Conservation (phyloP, 495 filamentous ascomycete species). For the Trichoderma reesei region DNA sequence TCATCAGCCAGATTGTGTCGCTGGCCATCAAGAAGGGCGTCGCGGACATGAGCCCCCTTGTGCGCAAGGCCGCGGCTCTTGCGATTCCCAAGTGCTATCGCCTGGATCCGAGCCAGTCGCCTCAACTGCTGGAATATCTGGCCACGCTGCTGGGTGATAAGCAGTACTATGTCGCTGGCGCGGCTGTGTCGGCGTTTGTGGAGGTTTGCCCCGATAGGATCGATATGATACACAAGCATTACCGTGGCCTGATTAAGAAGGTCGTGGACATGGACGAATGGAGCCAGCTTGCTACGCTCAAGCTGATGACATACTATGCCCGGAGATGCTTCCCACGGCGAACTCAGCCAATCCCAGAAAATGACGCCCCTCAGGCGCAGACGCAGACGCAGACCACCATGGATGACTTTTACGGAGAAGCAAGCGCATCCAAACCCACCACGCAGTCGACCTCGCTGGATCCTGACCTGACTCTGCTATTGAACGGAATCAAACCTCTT, state of each 20-base stretch:
- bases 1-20: slow-evolving; percentile 98
- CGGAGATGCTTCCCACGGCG: slow-evolving; percentile 79
- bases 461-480: slow-evolving; percentile 71
- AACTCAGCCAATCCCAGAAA: slow-evolving; percentile 37
- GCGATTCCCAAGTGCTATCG: slow-evolving; percentile 97
- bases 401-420: slow-evolving; percentile 61
- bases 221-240: slow-evolving; percentile 83
- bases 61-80: slow-evolving; percentile 84
- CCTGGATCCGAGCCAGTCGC: slow-evolving; percentile 77
- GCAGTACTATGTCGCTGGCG: slow-evolving; percentile 90
- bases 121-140: slow-evolving; percentile 75
- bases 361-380: slow-evolving; percentile 36
- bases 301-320: slow-evolving; percentile 72
- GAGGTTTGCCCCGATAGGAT: slow-evolving; percentile 80
- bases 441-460: slow-evolving; percentile 45
- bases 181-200: slow-evolving; percentile 79
- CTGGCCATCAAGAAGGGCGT: slow-evolving; percentile 86
- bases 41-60: slow-evolving; percentile 88
- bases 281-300: slow-evolving; percentile 77
- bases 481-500: slow-evolving; percentile 72
- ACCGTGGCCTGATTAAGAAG: slow-evolving; percentile 73
- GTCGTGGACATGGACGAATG: slow-evolving; percentile 99
- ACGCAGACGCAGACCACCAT: background rate
- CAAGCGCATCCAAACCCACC: background rate
- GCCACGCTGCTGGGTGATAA: slow-evolving; percentile 69